Conservation (phyloP, 2,329 filamentous ascomycete species). For the Leptographium galeiforme region DNA sequence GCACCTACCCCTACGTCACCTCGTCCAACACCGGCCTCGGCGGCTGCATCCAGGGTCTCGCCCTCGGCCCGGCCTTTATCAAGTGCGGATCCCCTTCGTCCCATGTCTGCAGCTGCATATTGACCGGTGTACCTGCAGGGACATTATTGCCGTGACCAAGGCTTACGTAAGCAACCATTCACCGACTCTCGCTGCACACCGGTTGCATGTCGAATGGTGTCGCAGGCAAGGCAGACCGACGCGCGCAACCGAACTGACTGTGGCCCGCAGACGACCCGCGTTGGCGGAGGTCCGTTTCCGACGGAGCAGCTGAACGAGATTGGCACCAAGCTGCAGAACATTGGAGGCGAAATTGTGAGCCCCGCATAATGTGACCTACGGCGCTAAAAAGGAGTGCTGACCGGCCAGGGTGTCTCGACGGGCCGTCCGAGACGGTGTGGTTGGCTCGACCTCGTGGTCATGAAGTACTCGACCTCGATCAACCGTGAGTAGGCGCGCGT, state of each 20-base stretch:
- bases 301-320: conserved; percentile 35
- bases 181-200: neutral
- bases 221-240: neutral
- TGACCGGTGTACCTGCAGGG: conserved; percentile 14
- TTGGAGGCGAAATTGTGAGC: conserved; percentile 10
- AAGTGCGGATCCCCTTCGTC: neutral
- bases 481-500: conserved; percentile 4
- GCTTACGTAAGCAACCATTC: conserved; percentile 27
- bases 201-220: too few relatives aligned
- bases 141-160: conserved; percentile 51
- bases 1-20: conserved; percentile 47
- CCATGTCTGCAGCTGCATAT: neutral
- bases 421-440: conserved; percentile 44
- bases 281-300: conserved; percentile 46
- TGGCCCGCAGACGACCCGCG: conserved; percentile 35
- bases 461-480: conserved; percentile 42
- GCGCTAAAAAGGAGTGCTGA: neutral
- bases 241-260: neutral
- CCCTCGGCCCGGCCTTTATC: conserved; percentile 8
- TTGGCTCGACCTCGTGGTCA: conserved; percentile 51
- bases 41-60: conserved; percentile 27
- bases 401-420: conserved; percentile 23
- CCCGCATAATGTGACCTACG: neutral
- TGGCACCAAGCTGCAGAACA: conserved; percentile 25
- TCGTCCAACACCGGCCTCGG: conserved; percentile 44